A percentile compares a stretch with the other conserved stretches of the same genome.
Evolutionary conservation across 257 asterid species (phyloP).

Genomic region (Penstemon davidsonii): DNA sequence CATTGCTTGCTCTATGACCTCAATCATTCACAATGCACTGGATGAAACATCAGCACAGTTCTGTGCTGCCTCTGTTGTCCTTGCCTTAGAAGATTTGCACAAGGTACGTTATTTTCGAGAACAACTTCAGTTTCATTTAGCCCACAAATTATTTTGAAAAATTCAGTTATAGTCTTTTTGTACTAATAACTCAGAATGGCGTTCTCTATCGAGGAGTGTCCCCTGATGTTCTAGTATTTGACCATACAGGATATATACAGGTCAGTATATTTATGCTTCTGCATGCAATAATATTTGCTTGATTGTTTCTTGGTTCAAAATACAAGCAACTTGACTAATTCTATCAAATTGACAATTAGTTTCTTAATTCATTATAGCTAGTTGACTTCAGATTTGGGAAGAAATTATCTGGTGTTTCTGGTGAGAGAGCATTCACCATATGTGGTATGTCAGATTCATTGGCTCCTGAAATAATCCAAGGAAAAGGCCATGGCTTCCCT

Average conservation of each 20-base stretch:
- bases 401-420: slow-evolving; percentile 55
- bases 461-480: slow-evolving; percentile 94
- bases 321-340: slow-evolving; percentile 13
- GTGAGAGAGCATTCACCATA: slow-evolving; percentile 74
- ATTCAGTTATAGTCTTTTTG: slow-evolving; percentile 21
- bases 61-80: slow-evolving; percentile 83
- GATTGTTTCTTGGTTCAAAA: slow-evolving; percentile 10
- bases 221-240: slow-evolving; percentile 74
- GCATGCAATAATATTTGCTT: slow-evolving; percentile 13
- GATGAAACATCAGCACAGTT: slow-evolving; percentile 77
- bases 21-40: slow-evolving; percentile 62
- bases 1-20: slow-evolving; percentile 68
- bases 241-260: slow-evolving; percentile 81
- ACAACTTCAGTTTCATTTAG: slow-evolving; percentile 20
- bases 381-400: slow-evolving; percentile 96
- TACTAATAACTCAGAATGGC: slow-evolving; percentile 51
- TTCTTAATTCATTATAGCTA: slow-evolving; percentile 52
- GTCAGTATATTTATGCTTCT: slow-evolving; percentile 37
- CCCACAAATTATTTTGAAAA: not conserved
- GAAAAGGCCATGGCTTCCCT: slow-evolving; percentile 89
- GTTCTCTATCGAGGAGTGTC: slow-evolving; percentile 84
- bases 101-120: slow-evolving; percentile 48
- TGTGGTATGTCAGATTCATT: slow-evolving; percentile 86
- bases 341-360: slow-evolving; percentile 32
- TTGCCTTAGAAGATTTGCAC: slow-evolving; percentile 80